Base-by-base conservation (phyloP, 2,329 filamentous ascomycete species). In the Penicillium palitans region DNA sequence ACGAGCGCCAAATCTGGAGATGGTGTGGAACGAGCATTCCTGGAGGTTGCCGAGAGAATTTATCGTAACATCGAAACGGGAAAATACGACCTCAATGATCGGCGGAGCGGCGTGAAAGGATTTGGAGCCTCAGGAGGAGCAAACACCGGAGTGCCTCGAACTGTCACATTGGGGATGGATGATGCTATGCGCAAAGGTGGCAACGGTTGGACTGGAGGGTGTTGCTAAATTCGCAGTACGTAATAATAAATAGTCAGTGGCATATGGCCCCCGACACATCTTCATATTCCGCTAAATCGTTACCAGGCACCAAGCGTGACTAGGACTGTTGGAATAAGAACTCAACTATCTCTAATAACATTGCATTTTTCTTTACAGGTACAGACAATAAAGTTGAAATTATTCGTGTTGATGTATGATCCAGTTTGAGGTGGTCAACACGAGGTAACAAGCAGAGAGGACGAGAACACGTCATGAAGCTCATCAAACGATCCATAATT, bases 21-120 rank as follows among this genome's bases (percentile, higher is more conserved):
- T 72, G 91, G 91, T 51, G 95, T 99, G 37, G 95, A 99, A 75
- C 85, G 87, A 66, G 95, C 95, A 2, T 99, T 99, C 70, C 84
- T 96, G 72, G 87, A 95, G 70, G 93, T 98, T 15, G 92, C 95
- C 21, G 92, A 97, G 80, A 84, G 93, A 75, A 98, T 99, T 79
- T 96, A 96, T 73, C 87, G 93, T 74, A 98, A 98, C 70, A 97
- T 99, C 62, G 91, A 97, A 79, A 91, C 91, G 1, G 95, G 95
- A 12, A 91, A 87, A 73, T 98, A 98, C 74, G 93, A 99, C 77
- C 79, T 98, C 66, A 96, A 96, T 72, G 93, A 98, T 75, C 84
- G 93, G 70, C 85, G 93, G 71, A 93, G 90, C 61, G 95, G 95
- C 27, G 93, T 99, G 61, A 98, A 97, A 77, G 87, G 74, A 17